Evolutionary conservation across 495 filamentous ascomycete genomes (phyloP), one percentile per base, ranked within the genome.

Genomic region (Eremomyces bilateralis): DNA sequence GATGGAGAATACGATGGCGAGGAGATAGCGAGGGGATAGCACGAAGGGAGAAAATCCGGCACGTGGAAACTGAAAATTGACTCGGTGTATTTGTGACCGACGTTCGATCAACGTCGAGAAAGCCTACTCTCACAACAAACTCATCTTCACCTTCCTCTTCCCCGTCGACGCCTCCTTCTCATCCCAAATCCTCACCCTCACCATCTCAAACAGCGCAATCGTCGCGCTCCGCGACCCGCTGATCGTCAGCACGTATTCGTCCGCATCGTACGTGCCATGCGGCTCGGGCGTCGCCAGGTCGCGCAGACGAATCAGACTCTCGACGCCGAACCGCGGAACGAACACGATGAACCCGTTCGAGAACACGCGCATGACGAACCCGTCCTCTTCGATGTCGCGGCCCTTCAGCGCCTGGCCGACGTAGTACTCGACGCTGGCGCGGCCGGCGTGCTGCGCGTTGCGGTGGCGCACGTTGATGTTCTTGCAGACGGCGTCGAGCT

Each of bases 381-480:
- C 88, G 35, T 94, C 83, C 53, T 92, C 84, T 35, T 76, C 71
- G 11, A 78, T 52, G 6, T 81, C 69, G 25, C 74, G 70, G 11
- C 81, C 80, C 54, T 88, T 88, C 21, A 95, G 69, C 2, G 84
- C 80, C 54, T 95, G 88, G 0, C 88, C 88, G 4, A 97, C 88
- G 51, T 95, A 95, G 54, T 93, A 97, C 44, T 92, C 82, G 39
- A 95, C 77, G 44, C 74, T 81, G 21, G 90, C 82, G 33, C 88
- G 71, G 13, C 82, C 90, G 2, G 90, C 90, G 50, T 88, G 71
- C 55, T 95, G 88, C 15, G 90, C 88, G 50, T 97, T 97, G 38
- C 88, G 76, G 51, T 97, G 90, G 1, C 90, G 76, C 16, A 83
- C 73, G 53, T 97, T 97, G 67, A 97, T 90, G 59, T 95, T 95